phyloP scores from a whole-genome alignment of 179 eudicot species.

The Camellia oleifera region DNA sequence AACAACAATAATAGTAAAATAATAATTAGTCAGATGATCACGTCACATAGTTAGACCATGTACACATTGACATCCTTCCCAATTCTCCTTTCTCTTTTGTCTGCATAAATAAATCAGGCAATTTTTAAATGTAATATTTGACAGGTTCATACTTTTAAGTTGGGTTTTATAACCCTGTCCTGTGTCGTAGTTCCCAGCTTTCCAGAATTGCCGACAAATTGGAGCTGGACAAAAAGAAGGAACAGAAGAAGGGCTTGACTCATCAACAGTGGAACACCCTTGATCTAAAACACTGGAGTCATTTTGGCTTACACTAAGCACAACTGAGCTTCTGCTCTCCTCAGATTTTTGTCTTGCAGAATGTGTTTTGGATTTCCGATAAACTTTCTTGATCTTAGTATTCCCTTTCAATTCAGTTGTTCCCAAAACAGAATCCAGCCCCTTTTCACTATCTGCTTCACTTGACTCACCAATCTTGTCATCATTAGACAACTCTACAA shows the following conservation, averaged over 20 bases:
- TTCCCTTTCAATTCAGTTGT: neutral
- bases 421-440: slow-evolving; percentile 6
- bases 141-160: slow-evolving; percentile 9
- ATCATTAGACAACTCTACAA: slow-evolving; percentile 1
- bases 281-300: neutral
- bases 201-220: slow-evolving; percentile 21
- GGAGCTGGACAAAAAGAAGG: slow-evolving; percentile 9
- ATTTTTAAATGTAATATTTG: neutral
- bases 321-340: neutral
- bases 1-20: neutral
- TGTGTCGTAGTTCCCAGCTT: slow-evolving; percentile 24
- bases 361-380: neutral
- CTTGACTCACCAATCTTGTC: neutral
- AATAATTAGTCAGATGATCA: no score
- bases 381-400: slow-evolving; percentile 1
- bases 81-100: neutral
- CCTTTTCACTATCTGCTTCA: neutral
- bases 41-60: neutral
- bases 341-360: neutral
- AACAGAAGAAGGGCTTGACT: neutral
- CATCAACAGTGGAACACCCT: neutral
- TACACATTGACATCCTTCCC: neutral
- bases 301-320: neutral
- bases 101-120: neutral
- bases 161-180: slow-evolving; percentile 6